Evolutionary conservation across 371 early-diverging fungal species (phyloP).

Genomic region (Syncephalastrum sp.): DNA sequence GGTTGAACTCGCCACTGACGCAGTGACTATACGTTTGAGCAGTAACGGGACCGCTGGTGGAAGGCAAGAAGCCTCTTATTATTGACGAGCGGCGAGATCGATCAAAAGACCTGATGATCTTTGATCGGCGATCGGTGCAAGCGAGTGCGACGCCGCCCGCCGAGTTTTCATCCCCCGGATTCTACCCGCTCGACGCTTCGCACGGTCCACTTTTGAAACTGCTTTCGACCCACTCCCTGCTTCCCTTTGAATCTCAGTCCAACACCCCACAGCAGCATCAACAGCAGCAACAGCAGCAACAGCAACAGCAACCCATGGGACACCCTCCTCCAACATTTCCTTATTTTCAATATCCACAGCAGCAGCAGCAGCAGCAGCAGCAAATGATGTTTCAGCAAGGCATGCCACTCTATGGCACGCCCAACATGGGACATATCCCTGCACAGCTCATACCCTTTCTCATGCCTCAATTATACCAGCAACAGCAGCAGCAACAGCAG

Average conservation of each 20-base stretch:
- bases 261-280: slow-evolving; percentile 4
- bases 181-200: slow-evolving; percentile 18
- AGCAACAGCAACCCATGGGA: background rate
- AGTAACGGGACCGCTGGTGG: slow-evolving; percentile 19
- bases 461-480: background rate
- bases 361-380: slow-evolving; percentile 6
- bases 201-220: slow-evolving; percentile 17
- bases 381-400: slow-evolving; percentile 5
- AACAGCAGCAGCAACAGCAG: background rate
- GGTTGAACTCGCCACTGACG: too few species aligned
- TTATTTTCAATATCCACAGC: slow-evolving; percentile 2
- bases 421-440: background rate
- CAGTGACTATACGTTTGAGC: background rate
- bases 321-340: background rate
- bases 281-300: background rate
- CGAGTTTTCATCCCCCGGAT: slow-evolving; percentile 17
- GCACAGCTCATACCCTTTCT: background rate
- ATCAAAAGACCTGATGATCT: slow-evolving; percentile 16
- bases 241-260: slow-evolving; percentile 9
- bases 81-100: slow-evolving; percentile 27
- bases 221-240: slow-evolving; percentile 11
- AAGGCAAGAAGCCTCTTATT: slow-evolving; percentile 25
- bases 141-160: slow-evolving; percentile 3
- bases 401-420: background rate
- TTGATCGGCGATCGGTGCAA: slow-evolving; percentile 20